phyloP scores from a whole-genome alignment of 306 rosid genomes.

The Comarum palustre region DNA sequence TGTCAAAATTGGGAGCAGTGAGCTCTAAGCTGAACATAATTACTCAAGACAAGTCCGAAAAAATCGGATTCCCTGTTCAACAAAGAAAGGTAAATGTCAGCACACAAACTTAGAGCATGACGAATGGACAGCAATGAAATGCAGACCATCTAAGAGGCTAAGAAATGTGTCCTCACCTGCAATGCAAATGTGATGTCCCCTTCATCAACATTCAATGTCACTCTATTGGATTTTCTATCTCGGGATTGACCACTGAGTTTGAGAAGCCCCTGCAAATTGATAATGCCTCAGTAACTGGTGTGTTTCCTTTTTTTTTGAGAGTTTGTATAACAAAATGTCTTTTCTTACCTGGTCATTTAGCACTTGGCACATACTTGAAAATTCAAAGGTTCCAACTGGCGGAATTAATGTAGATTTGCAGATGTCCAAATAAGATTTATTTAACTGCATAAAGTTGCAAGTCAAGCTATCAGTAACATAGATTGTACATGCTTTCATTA shows the following conservation, averaged over 20 bases:
- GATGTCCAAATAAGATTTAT: slow-evolving; percentile 57
- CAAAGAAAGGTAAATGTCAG: slow-evolving; percentile 8
- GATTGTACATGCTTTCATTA: background rate
- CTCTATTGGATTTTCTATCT: slow-evolving; percentile 66
- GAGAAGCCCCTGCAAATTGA: slow-evolving; percentile 65
- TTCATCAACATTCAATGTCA: slow-evolving; percentile 61
- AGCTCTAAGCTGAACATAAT: slow-evolving; percentile 12
- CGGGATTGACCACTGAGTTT: slow-evolving; percentile 77
- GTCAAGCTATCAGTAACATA: background rate
- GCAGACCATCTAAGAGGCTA: background rate
- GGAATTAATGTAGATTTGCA: slow-evolving; percentile 67
- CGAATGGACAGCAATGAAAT: background rate
- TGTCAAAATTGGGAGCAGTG: slow-evolving; percentile 3
- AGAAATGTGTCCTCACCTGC: slow-evolving; percentile 44
- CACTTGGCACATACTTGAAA: slow-evolving; percentile 76
- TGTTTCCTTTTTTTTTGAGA: background rate
- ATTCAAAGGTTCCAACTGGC: slow-evolving; percentile 63
- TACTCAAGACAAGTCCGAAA: slow-evolving; percentile 69
- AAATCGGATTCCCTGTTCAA: slow-evolving; percentile 83
- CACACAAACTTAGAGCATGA: background rate
- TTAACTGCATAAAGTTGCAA: slow-evolving; percentile 52
- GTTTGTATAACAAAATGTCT: background rate
- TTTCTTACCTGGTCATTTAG: slow-evolving; percentile 77
- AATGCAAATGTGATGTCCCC: slow-evolving; percentile 74
- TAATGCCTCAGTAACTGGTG: slow-evolving; percentile 11